Conservation (phyloP, 148 eudicot species). For the Rhododendron vialii region DNA sequence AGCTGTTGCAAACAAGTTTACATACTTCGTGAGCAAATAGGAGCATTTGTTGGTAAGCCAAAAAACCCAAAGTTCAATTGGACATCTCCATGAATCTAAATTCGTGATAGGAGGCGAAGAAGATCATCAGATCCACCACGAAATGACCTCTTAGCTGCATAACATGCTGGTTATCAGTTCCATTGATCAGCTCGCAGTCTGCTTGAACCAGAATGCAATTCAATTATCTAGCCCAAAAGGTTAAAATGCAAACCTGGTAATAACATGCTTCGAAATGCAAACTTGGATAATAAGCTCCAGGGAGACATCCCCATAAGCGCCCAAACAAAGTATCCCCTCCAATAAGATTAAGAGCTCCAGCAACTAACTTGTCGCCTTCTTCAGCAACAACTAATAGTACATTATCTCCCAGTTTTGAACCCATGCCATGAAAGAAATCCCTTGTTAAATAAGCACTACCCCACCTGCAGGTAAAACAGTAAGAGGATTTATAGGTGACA, state of each 20-base stretch:
- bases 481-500: conserved; percentile 3
- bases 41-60: neutral
- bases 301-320: conserved; percentile 90
- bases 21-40: neutral
- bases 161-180: neutral
- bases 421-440: conserved; percentile 91
- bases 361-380: conserved; percentile 71
- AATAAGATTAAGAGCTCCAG: conserved; percentile 92
- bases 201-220: neutral
- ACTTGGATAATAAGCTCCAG: conserved; percentile 72
- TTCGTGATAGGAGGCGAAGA: neutral
- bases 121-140: neutral
- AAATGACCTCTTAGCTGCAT: neutral
- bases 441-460: conserved; percentile 91
- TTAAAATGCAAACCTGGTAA: conserved; percentile 61
- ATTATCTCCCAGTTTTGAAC: conserved; percentile 90
- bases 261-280: conserved; percentile 98
- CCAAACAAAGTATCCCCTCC: conserved; percentile 94
- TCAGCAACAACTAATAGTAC: conserved; percentile 84
- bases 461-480: conserved; percentile 56
- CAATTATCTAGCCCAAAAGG: neutral
- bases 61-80: neutral
- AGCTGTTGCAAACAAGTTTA: neutral
- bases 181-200: neutral
- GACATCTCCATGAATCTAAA: neutral